Evolutionary conservation across 1,139 yeast species (phyloP).

Genomic region (Pichia sp.): DNA sequence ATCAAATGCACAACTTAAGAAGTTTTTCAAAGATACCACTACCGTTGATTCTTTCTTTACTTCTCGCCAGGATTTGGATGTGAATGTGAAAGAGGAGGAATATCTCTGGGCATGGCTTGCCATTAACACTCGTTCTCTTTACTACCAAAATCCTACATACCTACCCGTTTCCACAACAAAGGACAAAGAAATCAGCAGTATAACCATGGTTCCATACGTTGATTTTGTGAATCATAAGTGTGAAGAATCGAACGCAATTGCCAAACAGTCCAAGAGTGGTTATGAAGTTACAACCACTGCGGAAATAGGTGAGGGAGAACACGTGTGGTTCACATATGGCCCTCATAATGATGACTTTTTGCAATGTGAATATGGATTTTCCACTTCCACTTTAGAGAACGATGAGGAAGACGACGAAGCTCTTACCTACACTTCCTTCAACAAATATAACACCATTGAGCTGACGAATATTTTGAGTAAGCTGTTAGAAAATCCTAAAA

Average conservation of each 20-base stretch:
- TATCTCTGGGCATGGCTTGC: slow-evolving; percentile 76
- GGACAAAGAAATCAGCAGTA: slow-evolving; percentile 46
- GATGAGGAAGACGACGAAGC: slow-evolving; percentile 52
- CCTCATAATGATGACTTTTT: slow-evolving; percentile 80
- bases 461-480: slow-evolving; percentile 38
- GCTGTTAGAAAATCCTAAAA: slow-evolving; percentile 27
- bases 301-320: slow-evolving; percentile 40
- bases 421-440: background rate
- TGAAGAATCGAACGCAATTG: slow-evolving; percentile 45
- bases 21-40: slow-evolving; percentile 35
- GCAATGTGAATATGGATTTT: slow-evolving; percentile 83
- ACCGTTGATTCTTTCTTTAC: slow-evolving; percentile 26
- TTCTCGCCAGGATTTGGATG: background rate
- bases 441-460: slow-evolving; percentile 40
- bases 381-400: slow-evolving; percentile 20
- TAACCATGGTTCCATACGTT: slow-evolving; percentile 87
- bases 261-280: slow-evolving; percentile 29
- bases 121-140: slow-evolving; percentile 86
- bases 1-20: slow-evolving; percentile 30
- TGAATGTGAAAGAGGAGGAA: slow-evolving; percentile 14
- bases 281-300: slow-evolving; percentile 45
- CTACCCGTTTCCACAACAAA: slow-evolving; percentile 7
- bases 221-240: slow-evolving; percentile 79
- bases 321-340: slow-evolving; percentile 73
- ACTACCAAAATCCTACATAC: slow-evolving; percentile 57